Evolutionary conservation across 139 green algal species (phyloP).

Genomic region (Coelastrella sp.): DNA sequence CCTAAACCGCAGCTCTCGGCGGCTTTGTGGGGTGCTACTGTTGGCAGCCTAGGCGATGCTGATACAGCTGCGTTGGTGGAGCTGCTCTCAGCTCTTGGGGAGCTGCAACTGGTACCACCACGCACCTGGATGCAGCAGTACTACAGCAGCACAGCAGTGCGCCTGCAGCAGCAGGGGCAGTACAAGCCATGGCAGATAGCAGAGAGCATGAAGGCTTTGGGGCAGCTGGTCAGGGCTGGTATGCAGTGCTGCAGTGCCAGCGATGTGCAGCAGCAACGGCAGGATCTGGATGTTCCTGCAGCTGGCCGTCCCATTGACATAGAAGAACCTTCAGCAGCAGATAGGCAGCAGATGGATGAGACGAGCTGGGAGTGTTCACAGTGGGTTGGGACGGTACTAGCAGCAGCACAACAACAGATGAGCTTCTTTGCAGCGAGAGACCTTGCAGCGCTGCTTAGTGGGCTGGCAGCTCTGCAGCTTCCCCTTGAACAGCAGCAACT

Average conservation of each 20-base stretch:
- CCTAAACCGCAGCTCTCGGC: conserved; percentile 34
- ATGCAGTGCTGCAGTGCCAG: not conserved
- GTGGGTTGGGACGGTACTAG: conserved; percentile 6
- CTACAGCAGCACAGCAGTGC: conserved; percentile 27
- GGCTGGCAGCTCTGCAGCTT: conserved; percentile 24
- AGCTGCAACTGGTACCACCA: conserved; percentile 34
- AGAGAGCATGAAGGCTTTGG: not conserved
- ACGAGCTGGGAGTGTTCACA: not conserved
- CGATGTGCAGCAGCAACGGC: not conserved
- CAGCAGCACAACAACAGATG: conserved; percentile 26
- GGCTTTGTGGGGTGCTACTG: conserved; percentile 34
- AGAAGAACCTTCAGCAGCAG: not conserved
- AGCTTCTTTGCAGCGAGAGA: conserved; percentile 27
- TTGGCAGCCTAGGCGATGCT: not conserved
- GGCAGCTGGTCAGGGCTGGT: not conserved
- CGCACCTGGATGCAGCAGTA: conserved; percentile 28
- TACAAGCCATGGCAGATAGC: conserved; percentile 38
- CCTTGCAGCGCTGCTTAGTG: conserved; percentile 30
- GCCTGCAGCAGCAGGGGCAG: conserved; percentile 9
- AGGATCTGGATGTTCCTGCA: not conserved
- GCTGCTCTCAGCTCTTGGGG: conserved; percentile 18
- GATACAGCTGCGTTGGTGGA: conserved; percentile 10
- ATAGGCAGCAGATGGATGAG: not conserved
- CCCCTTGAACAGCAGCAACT: conserved; percentile 9
- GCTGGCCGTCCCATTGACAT: not conserved